Evolutionary conservation across 805 yeast genomes (phyloP).

Genomic region (Lipomyces yamadae): DNA sequence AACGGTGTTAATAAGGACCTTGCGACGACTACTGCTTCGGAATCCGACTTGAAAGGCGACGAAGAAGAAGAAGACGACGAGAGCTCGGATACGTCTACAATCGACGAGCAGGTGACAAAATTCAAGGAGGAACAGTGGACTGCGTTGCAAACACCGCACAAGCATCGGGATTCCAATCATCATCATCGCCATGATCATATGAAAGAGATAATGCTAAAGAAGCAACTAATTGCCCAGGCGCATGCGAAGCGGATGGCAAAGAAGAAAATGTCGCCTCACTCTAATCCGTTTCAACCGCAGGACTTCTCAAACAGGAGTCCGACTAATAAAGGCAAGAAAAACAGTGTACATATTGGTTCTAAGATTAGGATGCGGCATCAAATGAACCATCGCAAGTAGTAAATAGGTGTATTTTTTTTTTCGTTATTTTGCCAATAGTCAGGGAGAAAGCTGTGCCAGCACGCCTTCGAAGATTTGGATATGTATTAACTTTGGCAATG

Average conservation of each 20-base stretch:
- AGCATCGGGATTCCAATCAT: background rate
- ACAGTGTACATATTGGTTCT: conserved; percentile 1
- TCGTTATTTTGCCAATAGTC: background rate
- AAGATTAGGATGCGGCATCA: conserved; percentile 4
- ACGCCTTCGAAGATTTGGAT: background rate
- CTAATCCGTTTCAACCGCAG: conserved; percentile 1
- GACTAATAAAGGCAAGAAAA: conserved; percentile 1
- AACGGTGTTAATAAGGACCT: too few species aligned
- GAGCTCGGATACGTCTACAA: background rate
- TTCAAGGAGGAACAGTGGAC: background rate
- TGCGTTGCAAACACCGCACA: background rate
- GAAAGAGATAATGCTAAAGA: conserved; percentile 7
- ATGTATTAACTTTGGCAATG: background rate
- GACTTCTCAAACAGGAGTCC: background rate
- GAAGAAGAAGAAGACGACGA: background rate
- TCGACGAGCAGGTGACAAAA: background rate
- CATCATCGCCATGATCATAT: conserved; percentile 5
- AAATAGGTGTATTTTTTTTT: background rate
- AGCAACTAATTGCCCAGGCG: conserved; percentile 3
- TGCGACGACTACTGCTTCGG: background rate
- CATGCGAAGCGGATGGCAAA: conserved; percentile 3
- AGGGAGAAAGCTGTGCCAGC: background rate
- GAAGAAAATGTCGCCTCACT: background rate
- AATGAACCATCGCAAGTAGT: conserved; percentile 2
- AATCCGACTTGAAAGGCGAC: background rate